Conservation (phyloP, 495 filamentous ascomycete species). For the Lichenothelia convexa region DNA sequence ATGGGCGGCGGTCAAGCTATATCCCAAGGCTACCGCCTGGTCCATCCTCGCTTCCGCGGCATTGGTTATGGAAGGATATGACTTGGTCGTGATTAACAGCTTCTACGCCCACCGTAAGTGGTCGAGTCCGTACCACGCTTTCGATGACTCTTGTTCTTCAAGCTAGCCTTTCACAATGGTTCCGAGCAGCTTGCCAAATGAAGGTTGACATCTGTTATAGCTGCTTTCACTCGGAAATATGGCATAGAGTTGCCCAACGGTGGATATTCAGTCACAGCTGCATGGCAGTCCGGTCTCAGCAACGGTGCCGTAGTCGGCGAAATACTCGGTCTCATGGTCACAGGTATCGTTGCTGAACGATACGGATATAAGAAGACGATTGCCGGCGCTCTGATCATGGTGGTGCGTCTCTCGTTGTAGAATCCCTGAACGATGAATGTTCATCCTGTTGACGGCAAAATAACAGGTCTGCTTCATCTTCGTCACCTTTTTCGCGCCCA, state of each 20-base stretch:
- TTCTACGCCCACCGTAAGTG: slow-evolving; percentile 23
- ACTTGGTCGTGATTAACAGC: slow-evolving; percentile 18
- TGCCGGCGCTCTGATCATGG: slow-evolving; percentile 42
- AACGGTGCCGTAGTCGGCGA: slow-evolving; percentile 18
- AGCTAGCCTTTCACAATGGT: too few relatives aligned
- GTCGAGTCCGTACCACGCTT: background rate
- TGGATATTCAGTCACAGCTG: slow-evolving; percentile 11
- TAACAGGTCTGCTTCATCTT: too few relatives aligned
- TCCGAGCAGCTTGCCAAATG: too few relatives aligned
- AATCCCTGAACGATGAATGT: slow-evolving; percentile 44
- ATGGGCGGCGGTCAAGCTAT: slow-evolving; percentile 9
- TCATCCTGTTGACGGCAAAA: too few relatives aligned
- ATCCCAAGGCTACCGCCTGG: slow-evolving; percentile 21
- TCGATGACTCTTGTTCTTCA: too few relatives aligned
- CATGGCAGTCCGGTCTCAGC: slow-evolving; percentile 16
- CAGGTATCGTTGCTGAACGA: slow-evolving; percentile 54
- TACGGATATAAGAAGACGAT: slow-evolving; percentile 54
- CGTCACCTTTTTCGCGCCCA: slow-evolving; percentile 17
- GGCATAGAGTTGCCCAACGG: slow-evolving; percentile 13
- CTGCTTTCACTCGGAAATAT: slow-evolving; percentile 10
- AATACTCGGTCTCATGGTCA: slow-evolving; percentile 39
- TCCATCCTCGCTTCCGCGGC: slow-evolving; percentile 21
- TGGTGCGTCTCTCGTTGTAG: slow-evolving; percentile 49
- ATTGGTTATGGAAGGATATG: slow-evolving; percentile 29
- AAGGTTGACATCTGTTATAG: too few relatives aligned